Base-by-base conservation (phyloP, 148 eudicot genomes). In the Silene conica region DNA sequence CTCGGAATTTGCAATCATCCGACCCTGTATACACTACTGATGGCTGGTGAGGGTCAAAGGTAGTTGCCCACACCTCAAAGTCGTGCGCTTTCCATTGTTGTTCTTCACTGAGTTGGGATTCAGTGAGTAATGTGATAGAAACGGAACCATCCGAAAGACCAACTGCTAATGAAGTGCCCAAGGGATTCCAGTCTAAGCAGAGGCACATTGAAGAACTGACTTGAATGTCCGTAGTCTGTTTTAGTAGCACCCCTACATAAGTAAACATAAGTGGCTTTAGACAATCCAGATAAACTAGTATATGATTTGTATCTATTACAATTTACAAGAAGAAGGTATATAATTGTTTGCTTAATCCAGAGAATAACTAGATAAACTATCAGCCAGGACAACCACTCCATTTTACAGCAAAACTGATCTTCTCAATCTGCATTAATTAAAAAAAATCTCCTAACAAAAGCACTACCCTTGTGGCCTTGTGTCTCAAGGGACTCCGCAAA, bases 151-250 rank as follows among this genome's bases (percentile, higher is more conserved):
- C 88, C 9, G 98, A 95, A 58, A 89, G 96, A 64, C 97, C 97
- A 46, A 82, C 81, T n/a, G 86, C 77, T 62, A 95, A 75, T 75
- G 92, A 95, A 70, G 92, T 92, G 46, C 89, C 88, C 59, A 78
- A 74, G 43, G 88, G 85, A 38, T 90, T 84, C 98, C 97, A 95
- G 73, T 92, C 98, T 60, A 88, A 38, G 82, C 89, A 95, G 67
- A 92, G 85, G 86, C 98, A 92, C 98, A 95, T 95, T 21, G 93
- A 86, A 8, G 97, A 85, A 74, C 98, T 95, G 71, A 92, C 77
- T 63, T 80, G 70, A 81, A 86, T 76, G 52, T 70, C 79, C 55
- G 67, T 58, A 14, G 75, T 70, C 80, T 95, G 96, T 57, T 54
- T 81, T 19, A 94, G 82, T 67, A 63, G 58, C 67, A 76, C 71